Conservation (phyloP, 768 basidiomycete species). For the Saitozyma sp. region DNA sequence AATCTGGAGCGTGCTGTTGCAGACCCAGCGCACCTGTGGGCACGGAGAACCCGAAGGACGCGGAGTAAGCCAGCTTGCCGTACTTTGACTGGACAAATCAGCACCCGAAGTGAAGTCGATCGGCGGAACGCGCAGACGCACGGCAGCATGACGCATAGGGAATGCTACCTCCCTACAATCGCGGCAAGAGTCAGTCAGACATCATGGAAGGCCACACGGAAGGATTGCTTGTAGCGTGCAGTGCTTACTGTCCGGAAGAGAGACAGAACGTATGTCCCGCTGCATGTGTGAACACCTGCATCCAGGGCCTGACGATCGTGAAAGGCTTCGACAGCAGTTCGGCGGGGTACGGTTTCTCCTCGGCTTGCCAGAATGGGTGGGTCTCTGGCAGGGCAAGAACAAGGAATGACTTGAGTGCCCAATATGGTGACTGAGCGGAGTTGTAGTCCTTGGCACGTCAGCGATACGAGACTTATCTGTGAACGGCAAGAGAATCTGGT, state of each 20-base stretch:
- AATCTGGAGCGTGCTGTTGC: conserved; percentile 69
- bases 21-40: conserved; percentile 66
- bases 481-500: not conserved
- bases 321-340: conserved; percentile 51
- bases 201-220: not conserved
- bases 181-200: not conserved
- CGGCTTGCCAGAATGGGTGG: conserved; percentile 69
- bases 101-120: conserved; percentile 69
- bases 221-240: too few species aligned
- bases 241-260: conserved; percentile 63
- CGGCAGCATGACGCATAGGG: conserved; percentile 16
- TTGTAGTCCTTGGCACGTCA: conserved; percentile 24
- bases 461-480: not conserved
- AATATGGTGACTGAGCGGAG: conserved; percentile 66
- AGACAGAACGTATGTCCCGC: conserved; percentile 64
- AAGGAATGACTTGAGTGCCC: conserved; percentile 74
- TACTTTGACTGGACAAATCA: conserved; percentile 61
- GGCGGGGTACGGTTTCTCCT: conserved; percentile 65
- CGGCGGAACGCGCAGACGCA: conserved; percentile 55
- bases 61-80: conserved; percentile 72
- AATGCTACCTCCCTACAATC: conserved; percentile 7
- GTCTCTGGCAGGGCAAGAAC: conserved; percentile 63
- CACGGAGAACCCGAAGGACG: conserved; percentile 72
- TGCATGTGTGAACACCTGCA: conserved; percentile 33
- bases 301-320: conserved; percentile 25